Percentiles rank a stretch among this genome's conserved stretches.
These are phyloP conservation scores for Penicillium aurantiogriseum DNA, from an alignment of 2,329 filamentous ascomycete species.

Conservation along the genomic window DNA sequence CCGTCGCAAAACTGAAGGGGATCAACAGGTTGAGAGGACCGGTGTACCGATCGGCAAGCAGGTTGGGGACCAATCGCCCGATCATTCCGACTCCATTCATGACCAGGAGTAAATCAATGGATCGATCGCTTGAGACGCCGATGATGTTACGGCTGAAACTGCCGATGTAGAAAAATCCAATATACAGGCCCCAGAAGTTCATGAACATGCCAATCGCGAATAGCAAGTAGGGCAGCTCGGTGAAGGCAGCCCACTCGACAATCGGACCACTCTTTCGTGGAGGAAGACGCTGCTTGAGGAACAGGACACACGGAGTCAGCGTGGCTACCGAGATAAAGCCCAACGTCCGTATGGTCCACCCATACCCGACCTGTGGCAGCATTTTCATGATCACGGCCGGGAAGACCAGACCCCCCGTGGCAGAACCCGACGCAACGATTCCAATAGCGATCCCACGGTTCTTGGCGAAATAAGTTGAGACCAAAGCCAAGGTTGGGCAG, in stretches of 20 bases:
- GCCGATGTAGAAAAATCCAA: slow-evolving; percentile 52
- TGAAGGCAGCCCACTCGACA: slow-evolving; percentile 53
- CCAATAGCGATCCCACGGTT: slow-evolving; percentile 61
- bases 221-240: slow-evolving; percentile 48
- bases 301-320: slow-evolving; percentile 41
- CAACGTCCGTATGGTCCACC: slow-evolving; percentile 63
- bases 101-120: slow-evolving; percentile 62
- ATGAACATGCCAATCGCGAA: slow-evolving; percentile 46
- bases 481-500: slow-evolving; percentile 53
- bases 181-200: slow-evolving; percentile 54
- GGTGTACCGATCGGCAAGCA: slow-evolving; percentile 55
- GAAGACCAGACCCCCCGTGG: slow-evolving; percentile 63
- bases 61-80: slow-evolving; percentile 59
- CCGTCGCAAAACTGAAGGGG: slow-evolving; percentile 47
- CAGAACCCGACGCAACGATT: slow-evolving; percentile 59
- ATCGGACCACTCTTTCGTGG: slow-evolving; percentile 52
- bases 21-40: slow-evolving; percentile 64
- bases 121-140: slow-evolving; percentile 42
- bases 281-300: slow-evolving; percentile 51
- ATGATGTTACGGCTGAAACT: slow-evolving; percentile 43
- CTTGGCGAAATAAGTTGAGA: slow-evolving; percentile 61
- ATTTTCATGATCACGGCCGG: slow-evolving; percentile 58
- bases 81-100: slow-evolving; percentile 62
- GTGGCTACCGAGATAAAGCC: slow-evolving; percentile 59
- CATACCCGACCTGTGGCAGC: slow-evolving; percentile 60